Base-by-base conservation (phyloP, 148 eudicot genomes). In the Arbutus unedo region DNA sequence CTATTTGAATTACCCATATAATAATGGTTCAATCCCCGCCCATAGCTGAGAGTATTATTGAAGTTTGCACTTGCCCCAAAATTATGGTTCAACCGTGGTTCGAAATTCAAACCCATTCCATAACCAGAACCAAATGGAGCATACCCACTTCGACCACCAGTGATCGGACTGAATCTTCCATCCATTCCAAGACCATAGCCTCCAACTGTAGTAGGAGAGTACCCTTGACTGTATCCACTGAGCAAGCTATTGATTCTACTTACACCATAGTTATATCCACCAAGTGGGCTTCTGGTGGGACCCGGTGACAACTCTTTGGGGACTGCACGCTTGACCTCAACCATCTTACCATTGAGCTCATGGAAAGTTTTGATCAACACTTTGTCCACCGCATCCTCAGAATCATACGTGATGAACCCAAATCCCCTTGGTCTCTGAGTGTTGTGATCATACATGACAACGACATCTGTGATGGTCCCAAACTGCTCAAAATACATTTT, bases 121-220 rank as follows among this genome's bases (percentile, higher is more conserved):
- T 83, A 91, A 48, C 83, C 81, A 18, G 92, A 89, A 70, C 85
- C 86, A 82, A 88, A 89, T 54, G 93, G 87, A 77, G 89, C 80
- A 77, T 87, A 90, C 47, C 87, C 90, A 64, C 85, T 87, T 79
- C 93, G 85, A 74, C 88, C 87, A 55, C 86, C 83, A 21, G 87
- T 62, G 15, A 90, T 87, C 41, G 92, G 83, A 81, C 85, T 89
- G 76, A 86, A 89, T 87, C 95, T 87, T 43, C 92, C 86, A 86
- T 92, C 92, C 88, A 90, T 85, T 82, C 92, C 83, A 80, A 89
- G 88, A 31, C 93, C 95, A 86, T 91, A 91, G 62, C 92, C 93
- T 85, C 93, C 93, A 43, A 89, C 68, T 16, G 86, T 67, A 72
- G 75, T 87, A n/a, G 90, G 92, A 85, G 87, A 87, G 70, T 86